Evolutionary conservation across 2,329 filamentous ascomycete genomes (phyloP), one percentile per base, ranked within the genome.

Genomic region (Sporothrix protearum): DNA sequence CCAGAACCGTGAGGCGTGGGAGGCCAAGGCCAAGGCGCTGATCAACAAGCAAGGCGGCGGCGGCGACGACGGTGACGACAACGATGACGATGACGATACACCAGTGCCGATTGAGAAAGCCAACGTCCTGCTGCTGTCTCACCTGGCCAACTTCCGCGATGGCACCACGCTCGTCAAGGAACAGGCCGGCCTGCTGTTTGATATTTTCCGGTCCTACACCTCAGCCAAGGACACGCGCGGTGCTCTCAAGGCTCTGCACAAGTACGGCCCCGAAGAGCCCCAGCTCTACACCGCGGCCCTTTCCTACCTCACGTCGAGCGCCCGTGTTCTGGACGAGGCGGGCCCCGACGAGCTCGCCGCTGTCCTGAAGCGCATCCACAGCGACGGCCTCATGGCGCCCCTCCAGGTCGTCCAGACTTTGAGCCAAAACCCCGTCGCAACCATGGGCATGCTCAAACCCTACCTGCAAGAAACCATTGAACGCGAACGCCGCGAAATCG

Each of bases 131-230:
- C 85, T 99, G 0, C 86, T 99, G 2, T 99, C 96, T 0, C 93
- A 98, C 77, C 85, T 99, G 3, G 94, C 94, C 3, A 88, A 94
- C 76, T 99, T 98, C 83, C 87, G 88, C 59, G 93, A 96, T 77
- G 96, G 96, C 22, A 97, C 94, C 0, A 93, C 93, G 1, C 87
- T 99, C 1, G 94, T 99, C 71, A 92, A 94, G 75, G 96, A 99
- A 82, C 93, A 97, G 78, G 93, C 96, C 73, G 94, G 94, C 25
- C 86, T 99, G 2, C 87, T 93, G 55, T 96, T 94, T 71, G 96
- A 99, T 80, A 98, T 99, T 73, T 98, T 99, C 83, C 91, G 96
- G 66, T 97, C 95, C 0, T 97, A 97, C 79, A 97, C 95, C 1
- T 89, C 94, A 0, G 93, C 94, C 28, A 93, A 94, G 75, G 96